Conservation (phyloP, 176 grass and related monocot species). For the Secale cereale region DNA sequence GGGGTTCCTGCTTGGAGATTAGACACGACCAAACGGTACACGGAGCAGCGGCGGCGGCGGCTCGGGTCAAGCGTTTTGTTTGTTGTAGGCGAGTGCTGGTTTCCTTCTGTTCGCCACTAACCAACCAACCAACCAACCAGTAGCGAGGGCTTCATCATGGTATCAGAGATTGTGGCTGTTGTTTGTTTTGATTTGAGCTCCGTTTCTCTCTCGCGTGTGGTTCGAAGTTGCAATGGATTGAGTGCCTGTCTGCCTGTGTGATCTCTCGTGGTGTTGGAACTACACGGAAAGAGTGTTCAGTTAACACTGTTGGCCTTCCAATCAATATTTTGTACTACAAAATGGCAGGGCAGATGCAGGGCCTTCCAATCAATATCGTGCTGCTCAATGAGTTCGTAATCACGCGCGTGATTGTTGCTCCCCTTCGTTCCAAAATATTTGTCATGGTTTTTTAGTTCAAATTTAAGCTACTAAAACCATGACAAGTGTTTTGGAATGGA, state of each 20-base stretch:
- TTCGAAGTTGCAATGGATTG: not conserved
- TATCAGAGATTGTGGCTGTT: slow-evolving; percentile 8
- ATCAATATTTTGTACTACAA: not conserved
- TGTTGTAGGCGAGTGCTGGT: slow-evolving; percentile 14
- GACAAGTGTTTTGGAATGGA: too few relatives aligned
- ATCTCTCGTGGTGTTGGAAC: not conserved
- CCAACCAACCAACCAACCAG: not conserved
- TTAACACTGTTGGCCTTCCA: not conserved
- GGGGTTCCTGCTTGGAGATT: slow-evolving; percentile 23
- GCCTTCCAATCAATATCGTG: not conserved
- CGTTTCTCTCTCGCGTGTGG: not conserved
- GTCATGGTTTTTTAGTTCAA: too few relatives aligned
- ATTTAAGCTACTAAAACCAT: too few relatives aligned
- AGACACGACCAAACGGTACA: slow-evolving; percentile 19
- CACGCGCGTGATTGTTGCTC: not conserved
- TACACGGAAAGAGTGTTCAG: not conserved
- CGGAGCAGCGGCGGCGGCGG: not conserved
- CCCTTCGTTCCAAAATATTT: too few relatives aligned
- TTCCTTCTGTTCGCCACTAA: slow-evolving; percentile 36
- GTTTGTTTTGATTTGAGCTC: slow-evolving; percentile 1
- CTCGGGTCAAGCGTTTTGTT: slow-evolving; percentile 28
- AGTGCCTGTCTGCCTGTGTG: not conserved
- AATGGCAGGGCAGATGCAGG: not conserved
- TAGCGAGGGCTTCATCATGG: slow-evolving; percentile 3
- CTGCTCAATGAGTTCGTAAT: not conserved